Percentiles rank a stretch among this genome's conserved stretches.
Conservation (phyloP, 2,329 filamentous ascomycete genomes). For the Trichothecium roseum region DNA sequence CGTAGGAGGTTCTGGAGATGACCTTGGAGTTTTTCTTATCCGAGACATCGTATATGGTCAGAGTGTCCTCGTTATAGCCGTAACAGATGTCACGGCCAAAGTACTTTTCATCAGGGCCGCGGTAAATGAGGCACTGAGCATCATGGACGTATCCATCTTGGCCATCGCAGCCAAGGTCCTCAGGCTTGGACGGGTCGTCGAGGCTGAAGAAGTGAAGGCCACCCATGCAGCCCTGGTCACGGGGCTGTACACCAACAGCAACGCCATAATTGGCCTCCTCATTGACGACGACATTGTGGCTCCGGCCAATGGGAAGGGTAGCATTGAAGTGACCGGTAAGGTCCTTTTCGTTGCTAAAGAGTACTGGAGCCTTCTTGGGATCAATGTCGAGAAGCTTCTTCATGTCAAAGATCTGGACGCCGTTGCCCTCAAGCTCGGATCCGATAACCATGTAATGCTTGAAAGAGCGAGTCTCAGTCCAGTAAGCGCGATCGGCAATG, state of each 20-base stretch:
- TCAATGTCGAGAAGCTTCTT: constrained; percentile 33
- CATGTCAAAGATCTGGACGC: constrained; percentile 53
- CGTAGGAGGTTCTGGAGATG: constrained; percentile 43
- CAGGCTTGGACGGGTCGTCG: constrained; percentile 38
- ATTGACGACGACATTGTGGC: constrained; percentile 40
- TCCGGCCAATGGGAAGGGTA: constrained; percentile 22
- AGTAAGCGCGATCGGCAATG: constrained; percentile 10
- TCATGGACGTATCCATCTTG: constrained; percentile 47
- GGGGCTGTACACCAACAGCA: constrained; percentile 6
- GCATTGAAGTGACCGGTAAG: constrained; percentile 19
- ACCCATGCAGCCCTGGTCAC: constrained; percentile 5
- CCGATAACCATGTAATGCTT: constrained; percentile 22
- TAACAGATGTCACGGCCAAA: constrained; percentile 39
- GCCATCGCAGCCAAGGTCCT: constrained; percentile 36
- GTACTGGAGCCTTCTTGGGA: constrained; percentile 20
- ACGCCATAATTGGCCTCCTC: constrained; percentile 30
- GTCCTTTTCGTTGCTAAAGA: constrained; percentile 17
- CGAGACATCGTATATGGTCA: constrained; percentile 38
- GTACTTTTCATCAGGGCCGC: constrained; percentile 34
- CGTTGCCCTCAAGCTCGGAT: constrained; percentile 32
- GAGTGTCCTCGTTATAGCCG: constrained; percentile 39
- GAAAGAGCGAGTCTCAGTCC: constrained; percentile 25
- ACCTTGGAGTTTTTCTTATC: constrained; percentile 34
- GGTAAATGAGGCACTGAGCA: constrained; percentile 43
- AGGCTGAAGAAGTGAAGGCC: constrained; percentile 43